Base-by-base conservation (phyloP, 495 filamentous ascomycete species). In the Penicillium riverlandense region DNA sequence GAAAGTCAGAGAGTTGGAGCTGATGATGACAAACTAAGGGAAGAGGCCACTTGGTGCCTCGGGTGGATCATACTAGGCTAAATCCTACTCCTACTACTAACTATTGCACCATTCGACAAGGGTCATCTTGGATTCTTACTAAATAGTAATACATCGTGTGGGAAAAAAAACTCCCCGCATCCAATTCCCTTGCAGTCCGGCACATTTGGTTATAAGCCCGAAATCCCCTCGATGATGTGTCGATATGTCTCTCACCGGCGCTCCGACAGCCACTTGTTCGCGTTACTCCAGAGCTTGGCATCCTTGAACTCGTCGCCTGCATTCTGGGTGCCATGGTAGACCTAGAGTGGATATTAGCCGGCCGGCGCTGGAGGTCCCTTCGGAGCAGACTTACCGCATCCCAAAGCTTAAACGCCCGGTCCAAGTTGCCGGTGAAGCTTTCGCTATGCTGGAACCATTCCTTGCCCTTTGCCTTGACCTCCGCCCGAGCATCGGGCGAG, bases 321-420 rank as follows among this genome's bases (percentile, higher is more conserved):
- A 22, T 64, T 69, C 66, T 85, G 81, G 10, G 89, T 72, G 31
- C 81, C 87, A 29, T 67, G 73, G 57, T 84, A 80, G 13, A 83
- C 67, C 77, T 81, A 43, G 28, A 43, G 30, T 36, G 38, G 50
- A 7, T 7, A 47, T 55, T 29, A 58, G 52, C 38, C n/a, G 11
- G n/a, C 16, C 8, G 11, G 30, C 13, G 11, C 8, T 37, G 12
- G 42, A 15, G 22, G 13, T n/a, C 11, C 9, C 32, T 34, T 34
- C 32, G 32, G n/a, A 12, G 32, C 9, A 13, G 4, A 74, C 79
- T 59, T 56, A 95, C 76, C 28, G 88, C 85, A 66, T 87, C 82
- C 74, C 90, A 94, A 41, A 96, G 78, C 41, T 79, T 75, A 66
- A 87, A 96, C 28, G 85, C 86, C 40, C 82, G 78, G 16, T 87